Percentiles rank a stretch among this genome's conserved stretches.
These are phyloP conservation scores for Tetrapisispora fleetii DNA, from an alignment of 805 yeast genomes.

Conservation along the genomic window DNA sequence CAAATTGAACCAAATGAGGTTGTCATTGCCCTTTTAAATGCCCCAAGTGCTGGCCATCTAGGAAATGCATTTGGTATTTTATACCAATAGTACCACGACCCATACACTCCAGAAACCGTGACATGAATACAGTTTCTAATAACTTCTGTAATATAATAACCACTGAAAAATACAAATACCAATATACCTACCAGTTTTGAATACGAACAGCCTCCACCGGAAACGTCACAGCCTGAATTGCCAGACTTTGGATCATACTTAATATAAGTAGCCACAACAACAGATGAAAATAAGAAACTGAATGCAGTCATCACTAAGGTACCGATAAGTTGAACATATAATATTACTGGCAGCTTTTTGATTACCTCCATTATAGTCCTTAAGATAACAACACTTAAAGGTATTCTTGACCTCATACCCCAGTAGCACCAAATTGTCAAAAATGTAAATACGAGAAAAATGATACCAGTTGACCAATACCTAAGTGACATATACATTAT, in stretches of 20 bases:
- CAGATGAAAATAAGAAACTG: constrained; percentile 53
- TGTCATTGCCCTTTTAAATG: constrained; percentile 71
- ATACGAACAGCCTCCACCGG: constrained; percentile 47
- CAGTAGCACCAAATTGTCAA: constrained; percentile 64
- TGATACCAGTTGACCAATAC: constrained; percentile 75
- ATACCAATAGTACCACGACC: constrained; percentile 83
- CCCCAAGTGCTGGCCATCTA: constrained; percentile 66
- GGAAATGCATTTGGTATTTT: constrained; percentile 73
- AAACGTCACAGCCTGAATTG: constrained; percentile 42
- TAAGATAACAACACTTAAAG: constrained; percentile 61
- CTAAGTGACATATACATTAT: constrained; percentile 58
- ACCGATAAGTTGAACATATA: constrained; percentile 53
- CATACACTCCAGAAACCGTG: constrained; percentile 74
- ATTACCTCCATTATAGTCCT: constrained; percentile 70
- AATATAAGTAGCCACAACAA: constrained; percentile 66
- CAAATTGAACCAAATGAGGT: constrained; percentile 86
- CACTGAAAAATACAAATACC: constrained; percentile 70
- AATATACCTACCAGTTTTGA: constrained; percentile 58
- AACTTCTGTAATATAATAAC: constrained; percentile 76
- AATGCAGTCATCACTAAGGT: constrained; percentile 50
- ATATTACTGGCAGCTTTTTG: constrained; percentile 59
- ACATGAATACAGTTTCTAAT: constrained; percentile 72
- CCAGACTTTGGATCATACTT: constrained; percentile 52
- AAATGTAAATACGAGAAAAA: constrained; percentile 54
- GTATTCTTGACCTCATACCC: constrained; percentile 60